phyloP scores from a whole-genome alignment of 2,329 filamentous ascomycete genomes.

The Zasmidium angulare region DNA sequence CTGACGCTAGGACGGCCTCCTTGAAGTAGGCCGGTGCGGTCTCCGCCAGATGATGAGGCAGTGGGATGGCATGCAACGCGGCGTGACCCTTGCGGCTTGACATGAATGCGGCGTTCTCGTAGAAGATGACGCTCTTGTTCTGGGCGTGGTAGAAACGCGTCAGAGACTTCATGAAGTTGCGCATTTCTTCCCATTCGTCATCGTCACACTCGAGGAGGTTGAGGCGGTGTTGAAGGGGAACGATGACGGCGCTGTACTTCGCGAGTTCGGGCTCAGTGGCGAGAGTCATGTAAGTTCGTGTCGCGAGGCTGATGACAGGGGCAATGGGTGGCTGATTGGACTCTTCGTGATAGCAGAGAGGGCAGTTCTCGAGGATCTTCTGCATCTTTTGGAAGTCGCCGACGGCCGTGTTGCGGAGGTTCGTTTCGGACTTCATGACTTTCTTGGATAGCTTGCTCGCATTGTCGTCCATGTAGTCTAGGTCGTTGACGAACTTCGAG shows the following conservation, averaged over 20 bases:
- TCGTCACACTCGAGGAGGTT: slow-evolving; percentile 98
- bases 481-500: slow-evolving; percentile 81
- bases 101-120: slow-evolving; percentile 89
- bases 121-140: slow-evolving; percentile 90
- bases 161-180: slow-evolving; percentile 97
- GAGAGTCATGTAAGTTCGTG: slow-evolving; percentile 82
- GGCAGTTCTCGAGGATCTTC: slow-evolving; percentile 79
- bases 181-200: slow-evolving; percentile 98
- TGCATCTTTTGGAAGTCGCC: slow-evolving; percentile 88
- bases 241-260: slow-evolving; percentile 80
- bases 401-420: slow-evolving; percentile 84
- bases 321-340: slow-evolving; percentile 69
- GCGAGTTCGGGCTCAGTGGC: slow-evolving; percentile 86
- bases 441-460: slow-evolving; percentile 83
- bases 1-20: slow-evolving; percentile 83
- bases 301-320: slow-evolving; percentile 81
- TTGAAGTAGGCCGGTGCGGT: slow-evolving; percentile 92
- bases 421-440: slow-evolving; percentile 83
- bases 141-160: slow-evolving; percentile 93
- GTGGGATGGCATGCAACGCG: slow-evolving; percentile 78
- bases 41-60: slow-evolving; percentile 88
- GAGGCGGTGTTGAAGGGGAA: slow-evolving; percentile 78
- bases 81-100: slow-evolving; percentile 73
- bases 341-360: slow-evolving; percentile 91
- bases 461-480: slow-evolving; percentile 98